Evolutionary conservation across 176 grass and related monocot species (phyloP).

Genomic region (Triticum dicoccoides): DNA sequence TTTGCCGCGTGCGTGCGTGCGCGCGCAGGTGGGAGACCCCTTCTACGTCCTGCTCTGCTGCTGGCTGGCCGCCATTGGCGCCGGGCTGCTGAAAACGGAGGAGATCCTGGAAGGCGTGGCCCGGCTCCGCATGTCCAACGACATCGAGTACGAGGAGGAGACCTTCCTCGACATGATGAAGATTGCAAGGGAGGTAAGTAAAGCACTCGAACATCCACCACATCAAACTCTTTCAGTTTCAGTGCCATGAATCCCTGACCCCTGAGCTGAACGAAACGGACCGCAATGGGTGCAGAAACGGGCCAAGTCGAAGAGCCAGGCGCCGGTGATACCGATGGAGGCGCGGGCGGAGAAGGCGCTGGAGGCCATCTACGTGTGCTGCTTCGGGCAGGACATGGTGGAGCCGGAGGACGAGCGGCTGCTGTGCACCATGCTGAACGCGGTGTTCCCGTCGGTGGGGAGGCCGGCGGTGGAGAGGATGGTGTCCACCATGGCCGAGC

Average conservation of each 20-base stretch:
- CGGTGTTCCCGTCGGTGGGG: constrained; percentile 71
- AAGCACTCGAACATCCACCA: not conserved
- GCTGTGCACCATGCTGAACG: constrained; percentile 56
- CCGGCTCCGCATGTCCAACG: constrained; percentile 92
- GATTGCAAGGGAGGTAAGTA: constrained; percentile 67
- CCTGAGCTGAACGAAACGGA: rapidly evolving
- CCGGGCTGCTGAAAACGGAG: constrained; percentile 85
- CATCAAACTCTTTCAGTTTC: not conserved
- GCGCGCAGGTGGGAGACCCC: constrained; percentile 58
- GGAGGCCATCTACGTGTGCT: constrained; percentile 84
- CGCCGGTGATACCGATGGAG: constrained; percentile 65
- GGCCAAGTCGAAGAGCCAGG: constrained; percentile 59
- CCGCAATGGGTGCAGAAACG: constrained; percentile 52
- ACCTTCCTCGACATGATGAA: constrained; percentile 89
- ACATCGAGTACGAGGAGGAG: constrained; percentile 97
- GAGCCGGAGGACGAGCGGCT: constrained; percentile 68
- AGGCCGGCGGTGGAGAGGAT: constrained; percentile 63
- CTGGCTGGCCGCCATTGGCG: constrained; percentile 82
- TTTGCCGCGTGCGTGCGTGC: not conserved
- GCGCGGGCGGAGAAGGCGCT: constrained; percentile 75
- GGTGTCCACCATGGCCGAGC: constrained; percentile 50
- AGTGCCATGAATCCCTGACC: not conserved
- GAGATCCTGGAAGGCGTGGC: constrained; percentile 93
- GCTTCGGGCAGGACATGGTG: constrained; percentile 86
- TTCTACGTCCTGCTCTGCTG: constrained; percentile 92